Percentiles rank a stretch among this genome's conserved stretches.
These are phyloP conservation scores for Populus hybrid DNA, from an alignment of 441 rosid species.

Conservation along the genomic window DNA sequence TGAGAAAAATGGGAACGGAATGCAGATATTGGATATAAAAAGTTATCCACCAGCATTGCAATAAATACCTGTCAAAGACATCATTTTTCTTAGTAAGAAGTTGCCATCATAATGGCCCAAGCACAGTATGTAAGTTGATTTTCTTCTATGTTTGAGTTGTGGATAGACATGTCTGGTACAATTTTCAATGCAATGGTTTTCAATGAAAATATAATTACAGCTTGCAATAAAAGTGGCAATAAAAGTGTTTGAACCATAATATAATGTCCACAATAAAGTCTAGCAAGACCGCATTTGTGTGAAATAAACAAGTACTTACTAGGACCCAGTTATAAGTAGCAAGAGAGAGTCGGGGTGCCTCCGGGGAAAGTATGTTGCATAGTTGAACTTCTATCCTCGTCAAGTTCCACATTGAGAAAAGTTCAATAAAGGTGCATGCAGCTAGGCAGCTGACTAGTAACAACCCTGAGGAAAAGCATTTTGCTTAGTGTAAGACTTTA, in stretches of 20 bases:
- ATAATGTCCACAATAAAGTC: not conserved
- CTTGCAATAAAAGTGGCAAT: not conserved
- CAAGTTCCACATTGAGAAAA: conserved; percentile 97
- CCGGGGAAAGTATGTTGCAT: conserved; percentile 93
- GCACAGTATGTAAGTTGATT: not conserved
- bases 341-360: conserved; percentile 87
- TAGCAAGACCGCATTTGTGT: not conserved
- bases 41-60: conserved; percentile 93
- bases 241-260: not conserved
- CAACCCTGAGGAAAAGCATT: conserved; percentile 60
- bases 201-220: not conserved
- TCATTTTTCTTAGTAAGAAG: conserved; percentile 10
- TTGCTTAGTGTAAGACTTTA: conserved; percentile 22
- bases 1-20: conserved; percentile 90
- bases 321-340: conserved; percentile 92
- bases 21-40: conserved; percentile 86
- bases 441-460: conserved; percentile 64
- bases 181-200: not conserved
- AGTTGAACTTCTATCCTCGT: conserved; percentile 93
- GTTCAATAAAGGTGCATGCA: conserved; percentile 65
- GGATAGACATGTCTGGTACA: not conserved
- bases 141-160: not conserved
- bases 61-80: conserved; percentile 58
- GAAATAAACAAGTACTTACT: conserved; percentile 45
- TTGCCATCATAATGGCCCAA: conserved; percentile 1